These are phyloP conservation scores for Podospora pseudopauciseta DNA, from an alignment of 495 filamentous ascomycete species.

Conservation along the genomic window DNA sequence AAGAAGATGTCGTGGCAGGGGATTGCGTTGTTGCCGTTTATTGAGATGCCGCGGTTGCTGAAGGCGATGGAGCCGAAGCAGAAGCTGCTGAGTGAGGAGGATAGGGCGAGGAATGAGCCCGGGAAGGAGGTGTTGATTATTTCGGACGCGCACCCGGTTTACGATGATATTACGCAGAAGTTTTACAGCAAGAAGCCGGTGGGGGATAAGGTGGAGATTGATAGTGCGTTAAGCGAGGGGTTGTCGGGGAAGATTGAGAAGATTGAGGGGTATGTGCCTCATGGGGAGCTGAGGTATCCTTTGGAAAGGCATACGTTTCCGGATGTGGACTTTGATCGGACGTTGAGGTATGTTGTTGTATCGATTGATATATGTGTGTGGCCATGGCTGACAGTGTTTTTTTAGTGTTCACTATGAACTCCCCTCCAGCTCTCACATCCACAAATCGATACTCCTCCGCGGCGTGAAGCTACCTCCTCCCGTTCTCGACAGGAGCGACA, in stretches of 20 bases:
- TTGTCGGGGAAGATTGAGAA: conserved; percentile 78
- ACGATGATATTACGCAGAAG: conserved; percentile 70
- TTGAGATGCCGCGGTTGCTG: conserved; percentile 84
- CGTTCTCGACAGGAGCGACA: conserved; percentile 68
- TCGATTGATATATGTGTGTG: neutral
- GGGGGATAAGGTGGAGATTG: conserved; percentile 59
- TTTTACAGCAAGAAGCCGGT: conserved; percentile 91
- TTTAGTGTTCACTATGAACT: conserved; percentile 78
- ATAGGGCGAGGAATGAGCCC: conserved; percentile 70
- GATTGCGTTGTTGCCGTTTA: conserved; percentile 89
- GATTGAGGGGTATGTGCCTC: conserved; percentile 73
- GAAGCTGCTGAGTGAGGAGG: conserved; percentile 72
- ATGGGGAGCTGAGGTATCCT: conserved; percentile 58
- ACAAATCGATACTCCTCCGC: conserved; percentile 92
- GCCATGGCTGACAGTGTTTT: conserved; percentile 14
- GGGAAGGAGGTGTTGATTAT: conserved; percentile 79
- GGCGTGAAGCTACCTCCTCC: conserved; percentile 70
- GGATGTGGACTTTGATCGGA: conserved; percentile 74
- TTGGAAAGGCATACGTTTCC: conserved; percentile 65
- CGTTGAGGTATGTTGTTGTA: conserved; percentile 61
- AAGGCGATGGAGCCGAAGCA: conserved; percentile 80
- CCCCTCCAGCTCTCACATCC: conserved; percentile 62
- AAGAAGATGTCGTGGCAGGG: conserved; percentile 99
- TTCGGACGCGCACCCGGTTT: conserved; percentile 75
- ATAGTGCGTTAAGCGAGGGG: conserved; percentile 69